A percentile compares a stretch with the other conserved stretches of the same genome.
Evolutionary conservation across 2,329 filamentous ascomycete species (phyloP).

Genomic region (Aspergillus jensenii): DNA sequence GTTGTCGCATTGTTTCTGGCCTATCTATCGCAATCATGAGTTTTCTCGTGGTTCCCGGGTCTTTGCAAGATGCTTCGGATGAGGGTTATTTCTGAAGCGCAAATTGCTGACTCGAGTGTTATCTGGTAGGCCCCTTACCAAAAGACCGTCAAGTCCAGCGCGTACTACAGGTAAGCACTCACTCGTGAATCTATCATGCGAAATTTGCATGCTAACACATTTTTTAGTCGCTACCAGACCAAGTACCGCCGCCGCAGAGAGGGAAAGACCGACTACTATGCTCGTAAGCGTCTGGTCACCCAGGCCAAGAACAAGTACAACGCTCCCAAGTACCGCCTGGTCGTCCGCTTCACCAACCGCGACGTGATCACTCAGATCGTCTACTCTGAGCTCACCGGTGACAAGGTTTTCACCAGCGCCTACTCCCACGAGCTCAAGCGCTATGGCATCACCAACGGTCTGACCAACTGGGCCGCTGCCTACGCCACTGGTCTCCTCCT

Average conservation of each 20-base stretch:
- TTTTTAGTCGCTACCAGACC: conserved; percentile 88
- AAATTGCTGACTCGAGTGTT: conserved; percentile 97
- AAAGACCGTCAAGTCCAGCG: conserved; percentile 95
- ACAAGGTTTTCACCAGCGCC: conserved; percentile 92
- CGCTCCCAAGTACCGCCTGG: conserved; percentile 98
- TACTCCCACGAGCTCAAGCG: conserved; percentile 97
- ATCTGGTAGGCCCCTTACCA: conserved; percentile 68
- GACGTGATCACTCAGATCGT: conserved; percentile 99
- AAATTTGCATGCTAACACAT: conserved; percentile 16
- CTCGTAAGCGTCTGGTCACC: conserved; percentile 98
- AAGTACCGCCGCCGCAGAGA: conserved; percentile 97
- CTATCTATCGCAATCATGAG: conserved; percentile 8
- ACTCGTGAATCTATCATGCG: neutral
- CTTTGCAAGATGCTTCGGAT: conserved; percentile 99
- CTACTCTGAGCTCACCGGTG: conserved; percentile 90
- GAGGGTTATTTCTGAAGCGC: conserved; percentile 78
- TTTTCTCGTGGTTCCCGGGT: conserved; percentile 53
- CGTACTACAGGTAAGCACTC: conserved; percentile 89
- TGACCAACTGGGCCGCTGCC: conserved; percentile 99
- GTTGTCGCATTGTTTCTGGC: conserved; percentile 5
- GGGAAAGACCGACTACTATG: conserved; percentile 99
- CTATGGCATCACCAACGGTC: conserved; percentile 97
- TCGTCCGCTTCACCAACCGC: conserved; percentile 99
- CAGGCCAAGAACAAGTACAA: conserved; percentile 99
- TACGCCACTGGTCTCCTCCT: conserved; percentile 96